phyloP scores from a whole-genome alignment of 352 stramenopile genomes.

The Phytopythium litorale region DNA sequence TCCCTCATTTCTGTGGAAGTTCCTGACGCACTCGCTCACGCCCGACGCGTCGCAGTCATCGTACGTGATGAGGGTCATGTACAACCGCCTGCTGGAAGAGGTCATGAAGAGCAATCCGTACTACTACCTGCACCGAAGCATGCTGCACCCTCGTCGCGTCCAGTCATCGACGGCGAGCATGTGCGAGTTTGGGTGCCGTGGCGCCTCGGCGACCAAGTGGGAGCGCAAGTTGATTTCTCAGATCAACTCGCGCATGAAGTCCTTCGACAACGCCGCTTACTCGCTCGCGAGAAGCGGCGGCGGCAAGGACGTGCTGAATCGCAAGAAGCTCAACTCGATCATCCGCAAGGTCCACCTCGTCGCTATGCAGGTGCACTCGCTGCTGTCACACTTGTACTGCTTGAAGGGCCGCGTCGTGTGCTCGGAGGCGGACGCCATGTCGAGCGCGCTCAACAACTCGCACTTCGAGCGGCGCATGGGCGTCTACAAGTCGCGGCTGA shows the following conservation, averaged over 20 bases:
- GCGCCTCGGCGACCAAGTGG: slow-evolving; percentile 49
- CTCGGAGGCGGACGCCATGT: slow-evolving; percentile 53
- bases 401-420: slow-evolving; percentile 43
- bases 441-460: slow-evolving; percentile 60
- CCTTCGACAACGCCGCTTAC: slow-evolving; percentile 71
- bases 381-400: slow-evolving; percentile 70
- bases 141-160: slow-evolving; percentile 9
- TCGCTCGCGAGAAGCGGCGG: slow-evolving; percentile 54
- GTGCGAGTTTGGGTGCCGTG: slow-evolving; percentile 57
- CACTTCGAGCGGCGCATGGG: slow-evolving; percentile 76
- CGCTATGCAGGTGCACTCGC: slow-evolving; percentile 66
- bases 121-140: slow-evolving; percentile 49
- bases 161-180: slow-evolving; percentile 3
- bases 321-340: slow-evolving; percentile 82
- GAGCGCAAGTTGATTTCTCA: slow-evolving; percentile 69
- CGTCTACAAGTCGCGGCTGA: slow-evolving; percentile 65
- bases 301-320: slow-evolving; percentile 56
- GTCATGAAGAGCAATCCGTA: slow-evolving; percentile 68
- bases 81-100: slow-evolving; percentile 57
- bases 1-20: slow-evolving; percentile 29
- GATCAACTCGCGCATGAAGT: slow-evolving; percentile 79
- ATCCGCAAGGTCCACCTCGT: slow-evolving; percentile 78
- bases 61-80: slow-evolving; percentile 60
- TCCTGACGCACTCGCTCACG: slow-evolving; percentile 37
- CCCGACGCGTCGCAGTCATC: slow-evolving; percentile 43